Evolutionary conservation across 2,329 filamentous ascomycete species (phyloP).

Genomic region (Talaromyces pinophilus): DNA sequence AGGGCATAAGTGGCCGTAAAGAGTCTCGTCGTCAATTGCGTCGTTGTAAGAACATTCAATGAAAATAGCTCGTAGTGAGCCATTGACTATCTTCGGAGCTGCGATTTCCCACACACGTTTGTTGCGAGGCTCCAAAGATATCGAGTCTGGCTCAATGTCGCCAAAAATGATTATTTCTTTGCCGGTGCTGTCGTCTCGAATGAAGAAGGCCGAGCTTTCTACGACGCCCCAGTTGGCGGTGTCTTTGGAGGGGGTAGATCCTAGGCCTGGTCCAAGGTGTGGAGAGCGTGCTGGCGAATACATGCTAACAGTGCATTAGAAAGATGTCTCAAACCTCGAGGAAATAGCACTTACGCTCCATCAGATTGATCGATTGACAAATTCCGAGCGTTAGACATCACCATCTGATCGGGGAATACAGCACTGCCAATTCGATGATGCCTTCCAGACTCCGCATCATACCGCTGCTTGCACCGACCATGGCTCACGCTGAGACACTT

Average conservation of each 20-base stretch:
- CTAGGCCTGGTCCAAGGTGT: conserved; percentile 22
- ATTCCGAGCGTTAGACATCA: conserved; percentile 42
- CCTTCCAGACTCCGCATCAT: conserved; percentile 47
- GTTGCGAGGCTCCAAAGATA: conserved; percentile 81
- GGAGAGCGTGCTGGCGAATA: conserved; percentile 37
- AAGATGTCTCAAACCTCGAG: background rate
- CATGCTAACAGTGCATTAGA: conserved; percentile 27
- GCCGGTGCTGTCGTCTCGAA: conserved; percentile 70
- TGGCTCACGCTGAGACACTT: conserved; percentile 87
- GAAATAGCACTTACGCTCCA: conserved; percentile 32
- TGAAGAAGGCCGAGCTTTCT: conserved; percentile 91
- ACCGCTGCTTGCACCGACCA: conserved; percentile 79
- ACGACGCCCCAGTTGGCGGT: conserved; percentile 33
- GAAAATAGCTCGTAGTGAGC: conserved; percentile 76
- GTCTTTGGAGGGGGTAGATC: conserved; percentile 25
- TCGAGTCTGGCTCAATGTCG: conserved; percentile 87
- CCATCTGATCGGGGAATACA: conserved; percentile 51
- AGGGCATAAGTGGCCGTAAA: conserved; percentile 89
- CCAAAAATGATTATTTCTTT: conserved; percentile 90
- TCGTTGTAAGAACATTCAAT: conserved; percentile 96
- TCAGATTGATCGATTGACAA: conserved; percentile 38
- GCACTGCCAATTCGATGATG: conserved; percentile 61
- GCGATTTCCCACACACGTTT: conserved; percentile 83
- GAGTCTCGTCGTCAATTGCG: conserved; percentile 69
- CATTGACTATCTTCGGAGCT: conserved; percentile 75